Conservation (phyloP, 108 stramenopile species). For the Nitzschia sp. region DNA sequence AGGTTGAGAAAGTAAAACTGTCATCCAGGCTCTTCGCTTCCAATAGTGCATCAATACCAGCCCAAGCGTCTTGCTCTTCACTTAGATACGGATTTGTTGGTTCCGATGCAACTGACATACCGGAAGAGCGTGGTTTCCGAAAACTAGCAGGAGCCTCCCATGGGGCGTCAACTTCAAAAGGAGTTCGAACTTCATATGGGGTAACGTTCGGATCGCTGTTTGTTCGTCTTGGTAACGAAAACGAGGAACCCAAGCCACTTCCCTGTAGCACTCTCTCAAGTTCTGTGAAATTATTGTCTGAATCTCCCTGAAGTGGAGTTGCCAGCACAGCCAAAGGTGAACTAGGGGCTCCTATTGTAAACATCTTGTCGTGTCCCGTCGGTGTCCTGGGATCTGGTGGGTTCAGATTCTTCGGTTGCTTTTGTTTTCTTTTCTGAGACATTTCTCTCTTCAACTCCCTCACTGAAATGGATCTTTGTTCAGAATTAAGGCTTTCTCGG, state of each 20-base stretch:
- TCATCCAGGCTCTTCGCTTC: constrained; percentile 19
- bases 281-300: neutral
- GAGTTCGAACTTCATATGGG: constrained; percentile 2
- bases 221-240: neutral
- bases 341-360: neutral
- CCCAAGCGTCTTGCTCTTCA: constrained; percentile 31
- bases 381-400: constrained; percentile 8
- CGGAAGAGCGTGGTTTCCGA: neutral
- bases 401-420: neutral
- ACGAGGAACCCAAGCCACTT: constrained; percentile 1
- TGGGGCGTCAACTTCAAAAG: constrained; percentile 33
- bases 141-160: constrained; percentile 5
- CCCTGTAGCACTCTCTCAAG: neutral
- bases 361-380: constrained; percentile 3
- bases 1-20: constrained; percentile 23
- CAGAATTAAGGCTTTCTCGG: neutral
- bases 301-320: neutral
- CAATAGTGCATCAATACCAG: constrained; percentile 24
- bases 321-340: constrained; percentile 1
- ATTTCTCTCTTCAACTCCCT: constrained; percentile 4
- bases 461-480: constrained; percentile 1
- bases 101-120: constrained; percentile 6
- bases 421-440: neutral
- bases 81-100: constrained; percentile 5
- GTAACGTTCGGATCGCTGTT: neutral